Base-by-base conservation (phyloP, 371 early-diverging fungal species). In the Mucor velutinosus region DNA sequence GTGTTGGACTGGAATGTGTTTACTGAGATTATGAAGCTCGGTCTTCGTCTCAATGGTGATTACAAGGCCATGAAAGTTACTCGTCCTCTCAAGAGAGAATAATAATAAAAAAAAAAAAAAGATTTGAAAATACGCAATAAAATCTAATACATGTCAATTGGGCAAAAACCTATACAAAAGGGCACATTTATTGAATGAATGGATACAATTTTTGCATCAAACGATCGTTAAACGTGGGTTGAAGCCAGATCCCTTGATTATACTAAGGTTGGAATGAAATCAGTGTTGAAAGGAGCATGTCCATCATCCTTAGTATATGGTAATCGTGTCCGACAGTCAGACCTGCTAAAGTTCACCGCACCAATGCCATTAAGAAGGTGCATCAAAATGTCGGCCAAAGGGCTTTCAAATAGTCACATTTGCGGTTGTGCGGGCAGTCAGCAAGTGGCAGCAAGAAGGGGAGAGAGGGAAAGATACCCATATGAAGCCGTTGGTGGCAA, bases 1-100 rank as follows among this genome's bases (percentile, higher is more conserved):
- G 39, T 80, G 1, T 67, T 86, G 61, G 80, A 82, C 27, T 78
- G 85, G 86, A 82, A 82, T 30, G 80, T 86, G 1, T 77, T 86
- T 58, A 76, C 81, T 47, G 84, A 83, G 68, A 73, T 86, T 19
- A 84, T 86, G 84, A 81, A 80, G 71, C 27, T 73, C 8, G 79
- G 69, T 29, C 71, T 86, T 58, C 78, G 75, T 27, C 78, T 73
- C 58, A 80, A 70, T 66, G 84, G 86, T 25, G 86, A 86, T 67
- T 86, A 86, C 58, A 82, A 81, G 63, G 81, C 80, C 35, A 79
- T 86, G 77, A 86, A 81, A 68, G 72, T 78, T 23, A 53, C 67
- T 17, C 80, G 84, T 33, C 69, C 73, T n/a, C 21, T 51, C 25
- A 71, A 65, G n/a, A 70, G 57, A 58, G 68, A 68, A 27, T 53